Evolutionary conservation across 345 rosid genomes (phyloP), one percentile per base, ranked within the genome.

Genomic region (Limnanthes douglasii): DNA sequence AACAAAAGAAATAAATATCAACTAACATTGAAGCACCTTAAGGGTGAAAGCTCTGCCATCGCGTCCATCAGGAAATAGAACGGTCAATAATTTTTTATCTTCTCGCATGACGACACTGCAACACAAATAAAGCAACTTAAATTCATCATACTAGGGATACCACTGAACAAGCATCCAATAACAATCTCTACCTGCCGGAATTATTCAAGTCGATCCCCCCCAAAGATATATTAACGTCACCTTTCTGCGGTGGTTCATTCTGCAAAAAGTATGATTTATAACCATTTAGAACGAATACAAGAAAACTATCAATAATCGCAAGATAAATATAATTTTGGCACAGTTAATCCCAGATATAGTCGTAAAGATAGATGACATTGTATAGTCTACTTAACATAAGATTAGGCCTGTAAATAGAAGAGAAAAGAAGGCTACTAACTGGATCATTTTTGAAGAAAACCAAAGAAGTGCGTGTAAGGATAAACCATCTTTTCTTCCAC

Each of bases 41-140:
- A 88, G 92, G 41, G 98, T 88, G 61, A 88, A 88, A 23, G 95
- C 98, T 62, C 98, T 76, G 31, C 98, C 98, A 66, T 83, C 98
- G 36, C 98, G 79, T 46, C 98, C 98, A 62, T 88, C 98, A 54
- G 98, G 95, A 60, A 88, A 88, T 49, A 88, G 56, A 24, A 88
- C 95, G 42, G 98, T 88, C 64, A 88, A 57, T 48, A 88, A 57
- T 54, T 83, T 88, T 50, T 88, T 88, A 58, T 88, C 95, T 51
- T 88, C 98, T 64, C 98, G 70, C 43, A 79, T 93, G 39, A 88
- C 95, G 31, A 88, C 95, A 43, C 98, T 88, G 78, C 65, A 68
- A 62, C 25, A 53, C 3, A 9, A 27, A 12, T 29, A 46, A 36
- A 22, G 41, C 48, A 36, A 49, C 22, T 20, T 34, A 51, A 31